Base-by-base conservation (phyloP, 2,329 filamentous ascomycete genomes). In the Penicillium sp. region DNA sequence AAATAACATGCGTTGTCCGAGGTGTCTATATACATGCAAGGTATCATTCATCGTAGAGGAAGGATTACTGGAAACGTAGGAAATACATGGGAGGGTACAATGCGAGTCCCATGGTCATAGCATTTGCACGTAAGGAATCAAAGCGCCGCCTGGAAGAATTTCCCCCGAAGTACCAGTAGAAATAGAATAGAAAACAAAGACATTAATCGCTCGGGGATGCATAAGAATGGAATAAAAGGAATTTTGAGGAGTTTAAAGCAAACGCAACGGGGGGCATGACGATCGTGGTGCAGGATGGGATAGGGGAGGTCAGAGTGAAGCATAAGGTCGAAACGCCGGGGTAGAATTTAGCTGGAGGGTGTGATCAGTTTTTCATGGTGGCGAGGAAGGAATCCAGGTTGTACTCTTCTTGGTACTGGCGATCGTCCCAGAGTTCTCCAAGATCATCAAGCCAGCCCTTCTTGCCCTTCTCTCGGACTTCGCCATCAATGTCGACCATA, bases 381-480 rank as follows among this genome's bases (percentile, higher is more conserved):
- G 90, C 90, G 73, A 98, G 78, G 74, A 97, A 98, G 3, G 88
- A 90, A 62, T 95, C 90, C 57, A 98, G 74, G 67, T 97, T 89
- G 68, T 96, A 97, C 70, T 95, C 94, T 73, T 98, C 93, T 71
- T 96, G 90, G 69, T 98, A 98, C 74, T 96, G 90, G 66, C 84
- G 85, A 67, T 96, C 91, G 66, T 98, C 93, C 91, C 93, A 98
- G 28, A 98, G 74, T 70, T 98, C 93, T 49, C 89, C 91, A 49
- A 98, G 72, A 64, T 97, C 93, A 66, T 98, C 93, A 53, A 97
- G 73, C 81, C 91, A 95, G 5, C 90, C 85, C 77, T 95, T 96
- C 78, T 96, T 96, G 49, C 93, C 93, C 61, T 94, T 94, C 68
- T 95, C 88, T 56, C 89, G 80, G 45, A 97, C 85, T 60, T 97